phyloP scores from a whole-genome alignment of 768 basidiomycete species.

The Flagelloscypha sp. region DNA sequence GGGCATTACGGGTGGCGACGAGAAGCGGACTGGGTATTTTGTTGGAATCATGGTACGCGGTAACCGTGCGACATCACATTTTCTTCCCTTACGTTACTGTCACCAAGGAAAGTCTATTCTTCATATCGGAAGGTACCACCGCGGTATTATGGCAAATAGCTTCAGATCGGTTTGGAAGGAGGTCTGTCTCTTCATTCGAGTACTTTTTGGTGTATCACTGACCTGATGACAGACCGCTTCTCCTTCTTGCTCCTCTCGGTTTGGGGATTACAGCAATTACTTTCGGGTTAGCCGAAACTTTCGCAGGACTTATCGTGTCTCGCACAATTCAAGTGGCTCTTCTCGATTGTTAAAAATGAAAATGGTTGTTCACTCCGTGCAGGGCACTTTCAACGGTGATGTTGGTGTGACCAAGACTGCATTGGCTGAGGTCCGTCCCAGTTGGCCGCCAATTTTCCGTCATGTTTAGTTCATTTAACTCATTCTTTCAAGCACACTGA shows the following conservation, averaged over 20 bases:
- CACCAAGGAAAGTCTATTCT: slow-evolving; percentile 19
- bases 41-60: slow-evolving; percentile 66
- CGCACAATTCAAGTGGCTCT: slow-evolving; percentile 19
- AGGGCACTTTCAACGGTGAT: too few species aligned
- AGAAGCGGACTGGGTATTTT: slow-evolving; percentile 66
- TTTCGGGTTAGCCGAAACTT: slow-evolving; percentile 21
- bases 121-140: slow-evolving; percentile 14
- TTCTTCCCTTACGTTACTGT: not conserved
- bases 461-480: too few species aligned
- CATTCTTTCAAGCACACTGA: too few species aligned
- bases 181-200: too few species aligned
- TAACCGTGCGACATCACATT: too few species aligned
- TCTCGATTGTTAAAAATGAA: slow-evolving; percentile 12
- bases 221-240: slow-evolving; percentile 16
- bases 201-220: too few species aligned
- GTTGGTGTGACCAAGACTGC: too few species aligned
- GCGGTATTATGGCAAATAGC: slow-evolving; percentile 19
- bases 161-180: slow-evolving; percentile 23
- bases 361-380: slow-evolving; percentile 6
- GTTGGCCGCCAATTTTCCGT: too few species aligned
- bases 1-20: slow-evolving; percentile 62
- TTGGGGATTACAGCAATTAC: slow-evolving; percentile 13
- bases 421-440: too few species aligned
- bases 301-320: slow-evolving; percentile 17
- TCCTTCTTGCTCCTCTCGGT: slow-evolving; percentile 16